A percentile compares a stretch with the other conserved stretches of the same genome.
Conservation (phyloP, 768 basidiomycete genomes). For the Polyporus arcularius region DNA sequence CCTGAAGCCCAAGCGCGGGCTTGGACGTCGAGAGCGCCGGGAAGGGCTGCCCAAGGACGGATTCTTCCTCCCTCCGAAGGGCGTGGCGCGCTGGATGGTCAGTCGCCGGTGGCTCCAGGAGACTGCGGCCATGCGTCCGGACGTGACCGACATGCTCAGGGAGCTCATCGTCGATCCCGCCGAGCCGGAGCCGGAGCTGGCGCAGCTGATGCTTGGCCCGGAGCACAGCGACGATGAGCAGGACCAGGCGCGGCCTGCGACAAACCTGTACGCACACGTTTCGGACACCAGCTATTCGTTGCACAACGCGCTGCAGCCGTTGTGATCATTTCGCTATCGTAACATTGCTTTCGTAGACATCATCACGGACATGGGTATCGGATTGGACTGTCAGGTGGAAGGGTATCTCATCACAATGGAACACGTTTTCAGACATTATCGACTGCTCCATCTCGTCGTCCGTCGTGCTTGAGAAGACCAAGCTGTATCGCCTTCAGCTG, state of each 20-base stretch:
- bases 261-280: conserved; percentile 13
- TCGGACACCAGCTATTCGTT: conserved; percentile 31
- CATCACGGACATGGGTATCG: neutral
- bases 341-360: neutral
- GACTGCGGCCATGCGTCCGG: conserved; percentile 45
- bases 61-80: conserved; percentile 59
- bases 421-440: neutral
- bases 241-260: neutral
- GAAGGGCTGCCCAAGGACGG: conserved; percentile 59
- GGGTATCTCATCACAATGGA: neutral
- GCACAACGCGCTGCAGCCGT: conserved; percentile 29
- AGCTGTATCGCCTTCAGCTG: conserved; percentile 20
- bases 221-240: conserved; percentile 49
- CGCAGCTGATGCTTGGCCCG: conserved; percentile 46
- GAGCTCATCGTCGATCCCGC: conserved; percentile 47
- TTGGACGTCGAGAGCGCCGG: conserved; percentile 55
- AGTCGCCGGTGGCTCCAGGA: conserved; percentile 62
- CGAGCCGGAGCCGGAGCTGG: conserved; percentile 23
- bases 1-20: conserved; percentile 54
- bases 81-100: conserved; percentile 74
- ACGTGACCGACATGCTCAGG: conserved; percentile 44
- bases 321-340: neutral
- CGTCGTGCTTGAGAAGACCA: conserved; percentile 13
- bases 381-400: neutral
- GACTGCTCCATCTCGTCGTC: neutral